Conservation (phyloP, 805 yeast species). For the Saccharomyces kudriavzevii region DNA sequence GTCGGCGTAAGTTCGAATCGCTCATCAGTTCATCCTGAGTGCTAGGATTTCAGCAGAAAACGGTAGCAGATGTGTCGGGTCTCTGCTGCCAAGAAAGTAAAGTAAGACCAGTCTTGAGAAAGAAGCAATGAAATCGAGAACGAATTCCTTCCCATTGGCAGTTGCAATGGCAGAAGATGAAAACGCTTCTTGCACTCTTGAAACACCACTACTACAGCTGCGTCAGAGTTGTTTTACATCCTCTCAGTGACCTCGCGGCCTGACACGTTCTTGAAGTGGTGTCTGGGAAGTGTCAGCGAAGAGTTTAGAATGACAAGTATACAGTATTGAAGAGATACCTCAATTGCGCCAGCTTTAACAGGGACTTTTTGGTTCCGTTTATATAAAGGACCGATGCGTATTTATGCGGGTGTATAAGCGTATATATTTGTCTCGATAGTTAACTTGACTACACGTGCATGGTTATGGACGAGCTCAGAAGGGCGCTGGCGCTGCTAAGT, state of each 20-base stretch:
- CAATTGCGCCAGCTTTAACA: background rate
- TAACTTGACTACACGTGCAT: background rate
- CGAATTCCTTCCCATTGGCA: background rate
- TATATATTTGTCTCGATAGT: background rate
- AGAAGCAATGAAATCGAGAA: background rate
- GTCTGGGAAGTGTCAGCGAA: background rate
- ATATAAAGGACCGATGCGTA: background rate
- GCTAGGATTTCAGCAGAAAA: background rate
- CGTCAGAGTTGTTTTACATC: background rate
- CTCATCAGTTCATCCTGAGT: background rate
- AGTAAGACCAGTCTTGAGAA: too few species aligned
- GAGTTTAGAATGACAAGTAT: background rate
- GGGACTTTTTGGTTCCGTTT: background rate
- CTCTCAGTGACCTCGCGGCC: background rate
- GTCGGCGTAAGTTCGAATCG: background rate
- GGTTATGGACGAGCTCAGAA: slow-evolving; percentile 8
- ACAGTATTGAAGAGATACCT: background rate
- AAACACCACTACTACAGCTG: background rate
- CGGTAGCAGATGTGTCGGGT: background rate
- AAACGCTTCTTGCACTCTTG: background rate
- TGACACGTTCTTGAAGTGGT: background rate
- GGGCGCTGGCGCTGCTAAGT: slow-evolving; percentile 5
- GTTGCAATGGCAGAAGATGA: background rate
- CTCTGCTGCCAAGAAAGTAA: background rate
- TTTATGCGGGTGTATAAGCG: background rate